Conservation (phyloP, 306 rosid species). For the Mimosa pudica region DNA sequence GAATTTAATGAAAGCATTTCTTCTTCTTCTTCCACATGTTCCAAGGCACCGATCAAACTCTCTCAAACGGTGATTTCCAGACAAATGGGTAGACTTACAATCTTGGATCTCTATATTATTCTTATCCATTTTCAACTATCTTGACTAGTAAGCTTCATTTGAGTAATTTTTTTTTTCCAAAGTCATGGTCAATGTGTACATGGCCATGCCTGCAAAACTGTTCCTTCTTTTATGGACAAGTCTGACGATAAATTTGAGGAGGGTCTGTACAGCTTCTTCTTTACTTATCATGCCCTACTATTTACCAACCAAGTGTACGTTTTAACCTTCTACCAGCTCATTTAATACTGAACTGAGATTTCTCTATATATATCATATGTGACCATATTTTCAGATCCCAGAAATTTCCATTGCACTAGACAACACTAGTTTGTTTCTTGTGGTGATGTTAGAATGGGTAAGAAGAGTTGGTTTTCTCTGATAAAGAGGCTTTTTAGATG, state of each 20-base stretch:
- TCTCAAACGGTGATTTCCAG: conserved; percentile 48
- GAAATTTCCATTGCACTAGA: conserved; percentile 27
- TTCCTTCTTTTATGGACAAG: conserved; percentile 33
- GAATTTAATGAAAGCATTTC: conserved; percentile 42
- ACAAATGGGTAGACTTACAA: conserved; percentile 40
- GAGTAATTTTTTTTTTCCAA: conserved; percentile 22
- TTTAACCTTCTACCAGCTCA: conserved; percentile 32
- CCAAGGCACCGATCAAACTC: conserved; percentile 43
- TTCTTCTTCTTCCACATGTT: conserved; percentile 27
- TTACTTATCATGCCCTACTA: conserved; percentile 32
- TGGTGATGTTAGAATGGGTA: conserved; percentile 61
- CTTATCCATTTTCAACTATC: conserved; percentile 9
- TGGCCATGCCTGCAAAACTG: conserved; percentile 39
- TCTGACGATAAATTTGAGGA: conserved; percentile 35
- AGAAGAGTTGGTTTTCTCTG: conserved; percentile 75
- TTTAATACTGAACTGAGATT: conserved; percentile 26
- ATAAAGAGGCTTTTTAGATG: conserved; percentile 72
- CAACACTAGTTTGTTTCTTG: conserved; percentile 29
- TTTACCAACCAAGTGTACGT: conserved; percentile 26
- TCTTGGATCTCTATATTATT: conserved; percentile 37
- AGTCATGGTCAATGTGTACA: conserved; percentile 18
- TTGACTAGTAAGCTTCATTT: conserved; percentile 31
- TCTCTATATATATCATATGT: conserved; percentile 19
- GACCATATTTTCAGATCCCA: conserved; percentile 42
- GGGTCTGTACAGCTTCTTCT: conserved; percentile 25